Evolutionary conservation across 305 asterid species (phyloP).

Genomic region (Caryopteris hybrid): DNA sequence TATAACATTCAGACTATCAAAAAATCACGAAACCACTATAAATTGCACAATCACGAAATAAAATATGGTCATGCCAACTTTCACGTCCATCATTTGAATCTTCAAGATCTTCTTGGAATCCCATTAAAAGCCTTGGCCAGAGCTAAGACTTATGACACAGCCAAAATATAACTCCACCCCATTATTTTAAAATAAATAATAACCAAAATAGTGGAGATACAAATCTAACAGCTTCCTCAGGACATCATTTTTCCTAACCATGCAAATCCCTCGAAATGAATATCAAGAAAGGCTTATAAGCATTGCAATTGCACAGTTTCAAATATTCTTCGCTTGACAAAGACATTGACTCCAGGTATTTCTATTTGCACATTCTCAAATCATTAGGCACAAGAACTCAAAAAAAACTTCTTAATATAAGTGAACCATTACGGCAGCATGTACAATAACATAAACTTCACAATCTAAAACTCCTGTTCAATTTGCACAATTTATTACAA

Average conservation of each 20-base stretch:
- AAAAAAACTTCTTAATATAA: background rate
- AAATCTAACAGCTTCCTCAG: background rate
- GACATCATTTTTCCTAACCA: background rate
- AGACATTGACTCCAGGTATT: background rate
- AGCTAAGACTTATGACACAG: background rate
- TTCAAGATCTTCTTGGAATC: background rate
- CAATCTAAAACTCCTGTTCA: conserved; percentile 6
- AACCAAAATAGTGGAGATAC: background rate
- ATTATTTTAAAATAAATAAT: background rate
- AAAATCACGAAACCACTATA: background rate
- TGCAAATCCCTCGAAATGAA: background rate
- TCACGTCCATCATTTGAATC: background rate
- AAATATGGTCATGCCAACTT: background rate
- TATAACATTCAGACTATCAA: background rate
- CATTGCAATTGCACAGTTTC: conserved; percentile 5
- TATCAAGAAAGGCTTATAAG: conserved; percentile 2
- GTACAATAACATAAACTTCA: conserved; percentile 3
- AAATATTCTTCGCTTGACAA: background rate
- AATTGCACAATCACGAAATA: conserved; percentile 1
- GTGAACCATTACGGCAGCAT: conserved; percentile 9
- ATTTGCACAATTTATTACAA: background rate
- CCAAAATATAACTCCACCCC: background rate
- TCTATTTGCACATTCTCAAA: background rate
- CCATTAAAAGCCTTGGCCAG: background rate
- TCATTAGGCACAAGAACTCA: conserved; percentile 8